Conservation (phyloP, 345 rosid species). For the Hypericum androsaemum region DNA sequence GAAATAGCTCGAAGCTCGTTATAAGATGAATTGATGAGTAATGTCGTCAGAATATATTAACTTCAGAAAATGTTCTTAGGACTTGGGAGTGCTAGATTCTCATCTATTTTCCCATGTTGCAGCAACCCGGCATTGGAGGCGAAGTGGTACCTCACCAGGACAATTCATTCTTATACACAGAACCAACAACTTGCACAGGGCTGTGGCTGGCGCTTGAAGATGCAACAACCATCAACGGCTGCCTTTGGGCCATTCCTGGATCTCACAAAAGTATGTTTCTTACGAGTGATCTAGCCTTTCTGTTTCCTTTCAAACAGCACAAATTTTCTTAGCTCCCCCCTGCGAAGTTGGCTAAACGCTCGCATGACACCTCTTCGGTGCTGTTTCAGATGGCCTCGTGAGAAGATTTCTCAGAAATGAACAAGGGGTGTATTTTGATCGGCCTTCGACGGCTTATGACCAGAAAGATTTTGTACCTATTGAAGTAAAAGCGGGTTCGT, state of each 20-base stretch:
- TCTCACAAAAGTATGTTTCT: constrained; percentile 64
- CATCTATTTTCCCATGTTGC: constrained; percentile 8
- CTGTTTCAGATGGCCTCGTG: constrained; percentile 69
- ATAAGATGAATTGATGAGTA: too few relatives aligned
- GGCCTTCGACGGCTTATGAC: constrained; percentile 62
- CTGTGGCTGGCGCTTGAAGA: constrained; percentile 96
- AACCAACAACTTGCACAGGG: constrained; percentile 82
- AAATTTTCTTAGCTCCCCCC: not conserved
- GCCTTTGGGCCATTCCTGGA: constrained; percentile 97
- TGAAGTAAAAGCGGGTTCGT: constrained; percentile 88
- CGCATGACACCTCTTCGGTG: not conserved
- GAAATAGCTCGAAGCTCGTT: too few relatives aligned
- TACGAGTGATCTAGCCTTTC: not conserved
- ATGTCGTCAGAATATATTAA: too few relatives aligned
- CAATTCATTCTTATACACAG: constrained; percentile 78
- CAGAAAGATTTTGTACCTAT: constrained; percentile 74
- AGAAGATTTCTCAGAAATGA: constrained; percentile 77
- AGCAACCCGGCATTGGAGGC: constrained; percentile 99
- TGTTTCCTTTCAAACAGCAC: not conserved
- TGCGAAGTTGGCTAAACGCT: not conserved
- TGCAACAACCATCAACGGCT: constrained; percentile 69
- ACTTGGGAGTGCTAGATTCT: too few relatives aligned
- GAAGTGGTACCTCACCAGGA: constrained; percentile 97
- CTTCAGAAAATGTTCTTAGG: too few relatives aligned
- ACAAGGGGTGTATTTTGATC: constrained; percentile 67